Evolutionary conservation across 2,329 filamentous ascomycete genomes (phyloP), one percentile per base, ranked within the genome.

Genomic region (Fusarium sp.): DNA sequence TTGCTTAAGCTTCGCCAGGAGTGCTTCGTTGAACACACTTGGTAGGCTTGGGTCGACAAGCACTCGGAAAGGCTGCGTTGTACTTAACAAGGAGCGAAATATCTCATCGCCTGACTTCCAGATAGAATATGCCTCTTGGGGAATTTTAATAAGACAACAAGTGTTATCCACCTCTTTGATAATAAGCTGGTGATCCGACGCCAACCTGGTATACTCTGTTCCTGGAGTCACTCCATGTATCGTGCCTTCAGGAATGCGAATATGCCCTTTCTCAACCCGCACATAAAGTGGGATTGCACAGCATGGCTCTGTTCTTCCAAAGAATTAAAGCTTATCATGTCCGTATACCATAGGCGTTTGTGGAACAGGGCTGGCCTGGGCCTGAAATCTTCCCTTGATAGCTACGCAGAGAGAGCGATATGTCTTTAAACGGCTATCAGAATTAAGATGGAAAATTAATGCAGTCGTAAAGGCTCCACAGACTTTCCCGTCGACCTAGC

Each of bases 281-380:
- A 26, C 44, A 15, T 49, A 26, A 5, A 49, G 26, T 12, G 42
- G 36, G 4, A 36, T 48, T 7, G 44, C 21, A 21, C 40, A 39
- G 17, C 52, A 56, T 3, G 57, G 51, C 32, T 61, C 51, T 39
- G 28, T 50, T 30, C 28, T 61, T 26, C 43, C 51, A 38, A 61
- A 46, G 28, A 61, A 56, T 9, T 32, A 44, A 5, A 61, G 47
- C 14, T 36, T 52, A 15, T 62, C 58, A n/a, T 48, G 47, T 4
- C 58, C 58, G 26, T 51, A 49, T n/a, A 62, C 46, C 34, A 42
- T 38, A 7, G 58, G 52, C 21, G 38, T 43, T 17, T 62, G 58
- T 6, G 30, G 26, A 10, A 46, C 40, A 12, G 14, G 19, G 21
- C 14, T 32, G 24, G 24, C 24, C 9, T 24, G 24, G 20, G 23